A percentile compares a stretch with the other conserved stretches of the same genome.
Evolutionary conservation across 1,284 basidiomycete species (phyloP).

Genomic region (Cutaneotrichosporon curvatum): DNA sequence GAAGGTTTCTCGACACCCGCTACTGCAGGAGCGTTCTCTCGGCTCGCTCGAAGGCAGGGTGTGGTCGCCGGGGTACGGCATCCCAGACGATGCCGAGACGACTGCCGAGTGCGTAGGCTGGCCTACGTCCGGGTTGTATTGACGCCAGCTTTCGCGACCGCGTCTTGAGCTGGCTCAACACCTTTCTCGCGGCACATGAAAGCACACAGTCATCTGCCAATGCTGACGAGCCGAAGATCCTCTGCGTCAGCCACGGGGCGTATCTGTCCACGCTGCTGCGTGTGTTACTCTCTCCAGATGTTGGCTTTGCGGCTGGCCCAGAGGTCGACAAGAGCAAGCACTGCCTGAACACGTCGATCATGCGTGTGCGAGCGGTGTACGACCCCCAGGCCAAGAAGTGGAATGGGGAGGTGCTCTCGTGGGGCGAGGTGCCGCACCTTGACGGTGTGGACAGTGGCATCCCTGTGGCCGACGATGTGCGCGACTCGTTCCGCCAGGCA

Average conservation of each 20-base stretch:
- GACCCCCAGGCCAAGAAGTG: conserved; percentile 6
- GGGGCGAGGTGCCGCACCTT: conserved; percentile 28
- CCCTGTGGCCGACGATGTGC: conserved; percentile 9
- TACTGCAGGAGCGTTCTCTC: conserved; percentile 29
- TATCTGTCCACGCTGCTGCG: conserved; percentile 27
- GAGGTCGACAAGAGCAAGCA: conserved; percentile 16
- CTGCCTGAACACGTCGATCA: conserved; percentile 32
- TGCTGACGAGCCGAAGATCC: conserved; percentile 11
- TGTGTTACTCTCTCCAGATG: conserved; percentile 16
- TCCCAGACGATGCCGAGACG: conserved; percentile 29
- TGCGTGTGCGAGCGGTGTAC: conserved; percentile 20
- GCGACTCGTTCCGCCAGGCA: conserved; percentile 1
- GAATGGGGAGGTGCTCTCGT: conserved; percentile 21
- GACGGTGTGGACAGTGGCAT: conserved; percentile 1
- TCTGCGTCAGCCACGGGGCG: conserved; percentile 40
- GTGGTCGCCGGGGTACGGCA: conserved; percentile 18
- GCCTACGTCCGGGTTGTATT: no score
- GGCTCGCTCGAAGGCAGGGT: conserved; percentile 31
- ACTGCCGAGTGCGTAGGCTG: conserved; percentile 22
- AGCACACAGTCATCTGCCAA: not conserved
- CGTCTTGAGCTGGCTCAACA: conserved; percentile 15
- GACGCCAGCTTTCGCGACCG: conserved; percentile 15
- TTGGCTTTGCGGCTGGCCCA: conserved; percentile 4
- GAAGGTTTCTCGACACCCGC: conserved; percentile 14
- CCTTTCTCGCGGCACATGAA: conserved; percentile 15